A percentile compares a stretch with the other conserved stretches of the same genome.
These are phyloP conservation scores for Xylariales sp. DNA, from an alignment of 2,329 filamentous ascomycete species.

Conservation along the genomic window DNA sequence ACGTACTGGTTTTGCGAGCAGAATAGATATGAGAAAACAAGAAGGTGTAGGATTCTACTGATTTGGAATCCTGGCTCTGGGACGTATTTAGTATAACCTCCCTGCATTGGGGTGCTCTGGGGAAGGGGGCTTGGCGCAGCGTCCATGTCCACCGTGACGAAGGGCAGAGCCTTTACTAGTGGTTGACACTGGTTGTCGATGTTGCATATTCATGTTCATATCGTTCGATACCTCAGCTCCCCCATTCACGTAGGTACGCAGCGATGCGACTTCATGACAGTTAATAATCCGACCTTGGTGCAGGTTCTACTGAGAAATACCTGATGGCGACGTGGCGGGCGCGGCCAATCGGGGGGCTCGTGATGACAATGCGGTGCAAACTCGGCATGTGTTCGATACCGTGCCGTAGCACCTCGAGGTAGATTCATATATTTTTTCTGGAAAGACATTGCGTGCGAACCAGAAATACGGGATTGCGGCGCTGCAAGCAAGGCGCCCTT, in stretches of 20 bases:
- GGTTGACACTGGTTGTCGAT: not conserved
- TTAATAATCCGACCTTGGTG: conserved; percentile 10
- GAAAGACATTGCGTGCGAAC: conserved; percentile 15
- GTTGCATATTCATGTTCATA: conserved; percentile 21
- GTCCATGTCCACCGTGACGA: conserved; percentile 10
- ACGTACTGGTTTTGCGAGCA: conserved; percentile 14
- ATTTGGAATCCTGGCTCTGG: conserved; percentile 29
- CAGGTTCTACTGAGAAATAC: conserved; percentile 5
- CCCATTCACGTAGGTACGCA: conserved; percentile 17
- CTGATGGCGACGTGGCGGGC: not conserved
- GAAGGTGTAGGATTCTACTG: conserved; percentile 6
- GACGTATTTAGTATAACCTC: not conserved
- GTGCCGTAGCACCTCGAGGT: not conserved
- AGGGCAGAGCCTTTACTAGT: not conserved
- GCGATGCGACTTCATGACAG: conserved; percentile 20
- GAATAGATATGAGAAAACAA: not conserved
- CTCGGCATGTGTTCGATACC: conserved; percentile 19
- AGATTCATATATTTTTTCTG: conserved; percentile 13
- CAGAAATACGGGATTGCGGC: conserved; percentile 20
- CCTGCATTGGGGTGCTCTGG: conserved; percentile 26
- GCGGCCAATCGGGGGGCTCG: conserved; percentile 22
- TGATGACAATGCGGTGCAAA: conserved; percentile 13
- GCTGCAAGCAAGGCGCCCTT: conserved; percentile 27
- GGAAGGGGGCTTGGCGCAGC: conserved; percentile 28
- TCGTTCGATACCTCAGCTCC: conserved; percentile 25